A percentile compares a stretch with the other conserved stretches of the same genome.
These are phyloP conservation scores for Chlorophyllum brunneum DNA, from an alignment of 768 basidiomycete genomes.

Conservation along the genomic window DNA sequence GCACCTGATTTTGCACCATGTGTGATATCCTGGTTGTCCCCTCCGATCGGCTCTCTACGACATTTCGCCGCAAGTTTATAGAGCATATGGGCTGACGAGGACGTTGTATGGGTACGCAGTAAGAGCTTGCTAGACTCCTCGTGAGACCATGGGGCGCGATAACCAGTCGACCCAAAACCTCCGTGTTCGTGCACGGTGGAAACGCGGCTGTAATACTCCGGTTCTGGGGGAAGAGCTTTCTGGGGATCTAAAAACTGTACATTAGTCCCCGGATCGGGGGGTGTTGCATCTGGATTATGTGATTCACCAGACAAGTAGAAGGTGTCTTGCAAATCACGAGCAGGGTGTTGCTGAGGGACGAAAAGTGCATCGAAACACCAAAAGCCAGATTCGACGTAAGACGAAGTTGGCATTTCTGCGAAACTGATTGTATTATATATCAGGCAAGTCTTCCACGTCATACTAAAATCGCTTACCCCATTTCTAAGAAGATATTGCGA, in stretches of 20 bases:
- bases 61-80: constrained; percentile 88
- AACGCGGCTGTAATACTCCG: constrained; percentile 84
- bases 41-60: constrained; percentile 51
- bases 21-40: constrained; percentile 38
- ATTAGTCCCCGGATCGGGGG: background rate
- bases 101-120: constrained; percentile 95
- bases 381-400: constrained; percentile 96
- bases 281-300: background rate
- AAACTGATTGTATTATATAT: constrained; percentile 51
- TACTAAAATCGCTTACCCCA: constrained; percentile 67
- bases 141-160: constrained; percentile 92
- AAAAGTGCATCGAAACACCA: constrained; percentile 99
- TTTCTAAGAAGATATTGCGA: constrained; percentile 96
- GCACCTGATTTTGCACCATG: constrained; percentile 31
- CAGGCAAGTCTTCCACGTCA: background rate
- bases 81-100: constrained; percentile 90
- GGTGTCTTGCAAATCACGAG: constrained; percentile 95
- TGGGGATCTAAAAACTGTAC: constrained; percentile 59
- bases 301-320: constrained; percentile 91
- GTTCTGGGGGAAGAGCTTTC: constrained; percentile 67
- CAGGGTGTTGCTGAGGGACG: constrained; percentile 98
- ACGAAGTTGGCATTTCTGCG: constrained; percentile 96
- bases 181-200: constrained; percentile 82
- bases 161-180: constrained; percentile 90
- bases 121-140: constrained; percentile 91